A percentile compares a stretch with the other conserved stretches of the same genome.
Conservation (phyloP, 2,329 filamentous ascomycete species). For the Colletotrichum sojae region DNA sequence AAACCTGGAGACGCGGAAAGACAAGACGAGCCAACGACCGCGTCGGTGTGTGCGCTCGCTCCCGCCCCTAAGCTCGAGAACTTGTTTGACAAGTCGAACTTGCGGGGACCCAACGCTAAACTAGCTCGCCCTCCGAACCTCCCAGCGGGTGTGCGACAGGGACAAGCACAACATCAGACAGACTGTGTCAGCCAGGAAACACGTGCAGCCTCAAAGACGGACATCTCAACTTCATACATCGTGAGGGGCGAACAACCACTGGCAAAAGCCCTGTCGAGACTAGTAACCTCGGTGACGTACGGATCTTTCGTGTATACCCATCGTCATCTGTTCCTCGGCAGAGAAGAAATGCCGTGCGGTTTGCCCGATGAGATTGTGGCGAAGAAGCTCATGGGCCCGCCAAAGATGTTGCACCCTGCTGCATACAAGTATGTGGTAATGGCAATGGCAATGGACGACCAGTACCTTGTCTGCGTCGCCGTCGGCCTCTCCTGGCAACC, state of each 20-base stretch:
- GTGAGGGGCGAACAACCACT: conserved; percentile 4
- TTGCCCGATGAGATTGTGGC: no score
- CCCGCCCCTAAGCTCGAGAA: conserved; percentile 26
- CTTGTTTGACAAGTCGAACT: conserved; percentile 40
- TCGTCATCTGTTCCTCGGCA: no score
- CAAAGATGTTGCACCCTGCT: no score
- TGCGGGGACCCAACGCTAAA: conserved; percentile 40
- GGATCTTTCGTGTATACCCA: no score
- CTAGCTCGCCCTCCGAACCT: conserved; percentile 14
- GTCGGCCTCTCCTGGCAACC: background rate
- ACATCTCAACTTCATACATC: conserved; percentile 2
- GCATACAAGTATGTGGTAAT: no score
- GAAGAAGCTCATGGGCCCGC: no score
- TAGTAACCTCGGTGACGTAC: background rate
- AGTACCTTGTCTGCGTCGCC: background rate
- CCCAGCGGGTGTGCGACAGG: conserved; percentile 28
- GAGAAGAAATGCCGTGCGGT: no score
- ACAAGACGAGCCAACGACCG: conserved; percentile 19
- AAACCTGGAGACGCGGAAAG: conserved; percentile 20
- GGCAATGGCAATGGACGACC: background rate
- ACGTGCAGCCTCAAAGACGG: conserved; percentile 17
- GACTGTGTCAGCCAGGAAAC: conserved; percentile 19
- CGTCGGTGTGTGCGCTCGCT: conserved; percentile 15
- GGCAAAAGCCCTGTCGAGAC: conserved; percentile 2
- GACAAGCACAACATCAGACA: conserved; percentile 39